A percentile compares a stretch with the other conserved stretches of the same genome.
phyloP scores from a whole-genome alignment of 2,329 filamentous ascomycete species.

The Davidsoniella australis region DNA sequence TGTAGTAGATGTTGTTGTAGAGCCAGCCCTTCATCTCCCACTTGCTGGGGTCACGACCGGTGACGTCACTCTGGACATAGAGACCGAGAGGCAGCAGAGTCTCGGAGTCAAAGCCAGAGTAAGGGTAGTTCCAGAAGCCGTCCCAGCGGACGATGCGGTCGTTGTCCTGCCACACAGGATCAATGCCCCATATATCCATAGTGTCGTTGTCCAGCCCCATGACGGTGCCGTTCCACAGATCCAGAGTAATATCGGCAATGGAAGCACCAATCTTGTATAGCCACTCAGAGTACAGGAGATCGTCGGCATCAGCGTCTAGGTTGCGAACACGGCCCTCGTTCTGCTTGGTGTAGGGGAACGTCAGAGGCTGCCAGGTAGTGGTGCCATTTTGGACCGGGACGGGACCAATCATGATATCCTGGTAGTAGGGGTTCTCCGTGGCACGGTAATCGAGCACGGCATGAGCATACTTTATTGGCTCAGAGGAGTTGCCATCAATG shows the following conservation, averaged over 20 bases:
- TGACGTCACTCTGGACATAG: constrained; percentile 26
- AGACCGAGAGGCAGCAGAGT: constrained; percentile 29
- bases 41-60: constrained; percentile 25
- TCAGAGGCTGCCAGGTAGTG: constrained; percentile 21
- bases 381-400: constrained; percentile 26
- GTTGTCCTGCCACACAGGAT: constrained; percentile 25
- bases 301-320: constrained; percentile 19
- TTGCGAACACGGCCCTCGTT: constrained; percentile 21
- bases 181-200: constrained; percentile 20
- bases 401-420: constrained; percentile 33
- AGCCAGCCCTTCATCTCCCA: constrained; percentile 27
- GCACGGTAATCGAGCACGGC: constrained; percentile 29
- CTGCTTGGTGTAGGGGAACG: constrained; percentile 28
- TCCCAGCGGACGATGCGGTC: constrained; percentile 23
- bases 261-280: constrained; percentile 18
- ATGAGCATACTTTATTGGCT: constrained; percentile 27
- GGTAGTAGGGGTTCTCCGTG: constrained; percentile 24
- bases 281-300: constrained; percentile 19
- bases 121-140: constrained; percentile 25
- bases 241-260: constrained; percentile 28
- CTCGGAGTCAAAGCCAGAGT: constrained; percentile 17
- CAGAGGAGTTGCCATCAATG: constrained; percentile 20
- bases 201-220: constrained; percentile 19
- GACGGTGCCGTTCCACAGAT: constrained; percentile 22
- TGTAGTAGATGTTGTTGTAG: constrained; percentile 24